A percentile compares a stretch with the other conserved stretches of the same genome.
phyloP scores from a whole-genome alignment of 1,284 basidiomycete genomes.

The Takashimella koratensis region DNA sequence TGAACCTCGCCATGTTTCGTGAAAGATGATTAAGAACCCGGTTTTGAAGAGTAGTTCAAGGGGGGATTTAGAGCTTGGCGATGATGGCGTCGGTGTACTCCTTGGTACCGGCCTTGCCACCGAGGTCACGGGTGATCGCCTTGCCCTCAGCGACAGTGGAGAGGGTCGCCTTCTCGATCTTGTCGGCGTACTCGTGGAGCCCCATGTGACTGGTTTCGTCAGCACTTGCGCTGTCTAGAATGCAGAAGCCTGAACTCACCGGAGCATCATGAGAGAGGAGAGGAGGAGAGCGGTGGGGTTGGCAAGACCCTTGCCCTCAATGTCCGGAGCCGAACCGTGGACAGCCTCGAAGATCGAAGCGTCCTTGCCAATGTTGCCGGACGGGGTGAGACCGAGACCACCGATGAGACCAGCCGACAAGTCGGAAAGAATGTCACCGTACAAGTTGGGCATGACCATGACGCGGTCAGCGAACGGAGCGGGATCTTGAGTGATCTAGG shows the following conservation, averaged over 20 bases:
- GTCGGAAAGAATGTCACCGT: constrained; percentile 90
- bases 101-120: constrained; percentile 80
- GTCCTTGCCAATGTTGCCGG: constrained; percentile 97
- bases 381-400: constrained; percentile 94
- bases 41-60: too few species aligned
- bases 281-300: constrained; percentile 96
- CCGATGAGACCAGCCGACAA: constrained; percentile 99
- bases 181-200: constrained; percentile 75
- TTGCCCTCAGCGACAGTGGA: constrained; percentile 91
- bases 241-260: constrained; percentile 53
- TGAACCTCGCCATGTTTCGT: too few species aligned
- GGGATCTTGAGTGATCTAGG: constrained; percentile 60
- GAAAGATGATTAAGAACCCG: too few species aligned
- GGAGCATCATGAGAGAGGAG: constrained; percentile 95
- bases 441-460: constrained; percentile 99
- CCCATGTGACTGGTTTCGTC: constrained; percentile 96
- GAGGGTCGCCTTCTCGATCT: constrained; percentile 89
- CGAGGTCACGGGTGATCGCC: constrained; percentile 85
- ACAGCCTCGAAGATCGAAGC: constrained; percentile 99
- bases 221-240: too few species aligned
- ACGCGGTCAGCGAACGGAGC: constrained; percentile 91
- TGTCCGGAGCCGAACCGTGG: constrained; percentile 80
- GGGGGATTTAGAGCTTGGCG: constrained; percentile 48
- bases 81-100: constrained; percentile 89
- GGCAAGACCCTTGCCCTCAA: constrained; percentile 84